These are phyloP conservation scores for Kodamaea laetipori DNA, from an alignment of 805 yeast genomes.

Conservation along the genomic window DNA sequence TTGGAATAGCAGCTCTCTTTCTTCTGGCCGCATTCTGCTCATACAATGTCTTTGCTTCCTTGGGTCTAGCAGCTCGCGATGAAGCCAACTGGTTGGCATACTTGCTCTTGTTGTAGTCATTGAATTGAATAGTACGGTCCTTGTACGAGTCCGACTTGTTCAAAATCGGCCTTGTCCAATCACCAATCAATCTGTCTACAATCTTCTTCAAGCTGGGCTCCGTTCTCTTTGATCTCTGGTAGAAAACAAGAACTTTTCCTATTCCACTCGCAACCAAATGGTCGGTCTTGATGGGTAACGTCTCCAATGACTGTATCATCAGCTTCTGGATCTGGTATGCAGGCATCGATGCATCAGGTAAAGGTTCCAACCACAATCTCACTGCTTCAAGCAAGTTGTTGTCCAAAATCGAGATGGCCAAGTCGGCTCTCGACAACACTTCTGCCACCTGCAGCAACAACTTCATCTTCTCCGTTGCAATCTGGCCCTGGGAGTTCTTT, in stretches of 20 bases:
- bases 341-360: conserved; percentile 98
- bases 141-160: conserved; percentile 93
- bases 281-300: conserved; percentile 91
- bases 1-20: conserved; percentile 95
- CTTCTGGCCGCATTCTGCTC: conserved; percentile 91
- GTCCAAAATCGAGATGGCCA: conserved; percentile 91
- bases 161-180: conserved; percentile 98
- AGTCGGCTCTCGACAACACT: conserved; percentile 74
- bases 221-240: conserved; percentile 86
- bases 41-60: conserved; percentile 61
- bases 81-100: conserved; percentile 46
- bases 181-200: conserved; percentile 89
- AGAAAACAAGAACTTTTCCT: conserved; percentile 91
- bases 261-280: conserved; percentile 93
- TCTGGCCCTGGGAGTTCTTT: conserved; percentile 57
- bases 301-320: conserved; percentile 68
- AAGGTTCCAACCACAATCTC: conserved; percentile 95
- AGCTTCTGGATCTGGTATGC: conserved; percentile 94
- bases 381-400: conserved; percentile 91
- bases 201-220: conserved; percentile 83
- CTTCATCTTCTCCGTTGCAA: conserved; percentile 76
- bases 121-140: conserved; percentile 73
- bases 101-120: conserved; percentile 64
- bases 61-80: conserved; percentile 30
- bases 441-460: conserved; percentile 77